These are phyloP conservation scores for Ogataea paraovalis DNA, from an alignment of 805 yeast species.

Conservation along the genomic window DNA sequence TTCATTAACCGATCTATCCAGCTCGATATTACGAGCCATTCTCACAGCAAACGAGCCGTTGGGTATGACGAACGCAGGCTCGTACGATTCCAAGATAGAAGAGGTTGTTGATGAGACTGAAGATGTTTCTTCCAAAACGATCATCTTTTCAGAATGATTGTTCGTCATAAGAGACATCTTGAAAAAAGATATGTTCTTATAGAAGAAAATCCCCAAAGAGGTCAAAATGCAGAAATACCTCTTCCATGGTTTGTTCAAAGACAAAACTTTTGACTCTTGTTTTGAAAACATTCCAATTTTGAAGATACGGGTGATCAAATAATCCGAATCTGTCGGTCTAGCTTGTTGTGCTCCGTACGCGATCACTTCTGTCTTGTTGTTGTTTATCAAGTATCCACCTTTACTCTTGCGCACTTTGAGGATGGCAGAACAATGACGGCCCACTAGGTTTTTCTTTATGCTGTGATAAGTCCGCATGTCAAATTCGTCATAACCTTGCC, in stretches of 20 bases:
- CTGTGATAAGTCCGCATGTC: constrained; percentile 13
- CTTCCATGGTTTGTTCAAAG: constrained; percentile 36
- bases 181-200: constrained; percentile 36
- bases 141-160: constrained; percentile 13
- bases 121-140: constrained; percentile 27
- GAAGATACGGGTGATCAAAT: constrained; percentile 32
- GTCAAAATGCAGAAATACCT: constrained; percentile 46
- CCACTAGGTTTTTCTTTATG: constrained; percentile 15
- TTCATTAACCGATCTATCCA: constrained; percentile 23
- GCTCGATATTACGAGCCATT: constrained; percentile 20
- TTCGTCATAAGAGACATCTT: constrained; percentile 25
- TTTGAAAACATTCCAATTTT: constrained; percentile 38
- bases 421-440: constrained; percentile 18
- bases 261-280: constrained; percentile 34
- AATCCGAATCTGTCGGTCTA: constrained; percentile 16
- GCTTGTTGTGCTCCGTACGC: constrained; percentile 3
- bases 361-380: constrained; percentile 12
- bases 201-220: constrained; percentile 44
- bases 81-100: constrained; percentile 20
- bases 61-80: constrained; percentile 24
- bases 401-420: constrained; percentile 25
- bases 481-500: constrained; percentile 9
- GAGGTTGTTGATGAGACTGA: constrained; percentile 11
- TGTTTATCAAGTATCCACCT: constrained; percentile 22
- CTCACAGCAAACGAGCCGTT: constrained; percentile 29